Base-by-base conservation (phyloP, 257 asterid species). In the Solanum bulbocastanum region DNA sequence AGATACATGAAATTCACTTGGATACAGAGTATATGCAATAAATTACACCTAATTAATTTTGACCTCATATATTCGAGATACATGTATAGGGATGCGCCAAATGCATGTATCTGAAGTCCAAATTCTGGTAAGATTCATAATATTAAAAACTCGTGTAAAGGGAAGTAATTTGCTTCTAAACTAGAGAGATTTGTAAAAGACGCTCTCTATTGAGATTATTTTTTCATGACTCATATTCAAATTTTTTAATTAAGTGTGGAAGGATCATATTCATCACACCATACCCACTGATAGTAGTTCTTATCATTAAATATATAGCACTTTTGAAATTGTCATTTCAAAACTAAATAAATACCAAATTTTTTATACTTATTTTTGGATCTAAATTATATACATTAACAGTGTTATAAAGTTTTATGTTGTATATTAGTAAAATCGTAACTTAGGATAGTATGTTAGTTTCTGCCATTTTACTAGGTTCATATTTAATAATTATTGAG, bases 31-130 rank as follows among this genome's bases (percentile, higher is more conserved):
- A 49, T 49, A 49, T 49, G 8, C 12, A 42, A 49, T 49, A 49
- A 49, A 49, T 15, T 49, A 49, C 60, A 49, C 3, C 60, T 49
- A 49, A 49, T 49, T 15, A 5, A 46, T 46, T 46, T 46, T 46
- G 56, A 13, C 56, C 56, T 13, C 56, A 46, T 46, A 0, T 46
- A 46, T 46, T 46, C 18, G 18, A 46, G 56, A 46, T 46, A 46
- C 56, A 46, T 46, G 56, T 46, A 46, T 46, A 1, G 0, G 2
- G 18, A 15, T 0, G 22, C 1, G 8, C 1, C 3, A 49, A 8
- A 15, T 49, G 60, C 60, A 49, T 49, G 22, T 16, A 49, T 49
- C 22, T 15, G 22, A 49, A 49, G 60, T 49, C 8, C 60, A 5
- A 49, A 49, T 49, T 49, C 3, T 49, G 8, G 1, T 49, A 49